Base-by-base conservation (phyloP, 805 yeast species). In the Wickerhamiella bombiphila region DNA sequence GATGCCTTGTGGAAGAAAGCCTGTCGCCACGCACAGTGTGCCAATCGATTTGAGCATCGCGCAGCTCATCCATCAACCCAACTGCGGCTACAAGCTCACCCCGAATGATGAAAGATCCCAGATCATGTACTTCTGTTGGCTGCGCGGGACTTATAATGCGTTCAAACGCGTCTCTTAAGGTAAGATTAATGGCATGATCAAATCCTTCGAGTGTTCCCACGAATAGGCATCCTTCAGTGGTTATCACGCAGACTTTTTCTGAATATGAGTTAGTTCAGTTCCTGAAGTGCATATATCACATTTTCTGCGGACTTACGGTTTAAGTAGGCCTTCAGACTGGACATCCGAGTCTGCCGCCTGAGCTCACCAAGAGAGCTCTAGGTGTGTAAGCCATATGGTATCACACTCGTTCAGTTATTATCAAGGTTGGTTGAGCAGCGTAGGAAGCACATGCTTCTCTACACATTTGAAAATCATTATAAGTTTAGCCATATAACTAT, bases 151-250 rank as follows among this genome's bases (percentile, higher is more conserved):
- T 22, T 2, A 54, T 29, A 7, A 48, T 37, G 5, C 63, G 48
- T 30, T 51, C 56, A 32, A 50, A 38, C 3, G 61, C 41, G 21
- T 49, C 32, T 3, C 53, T 35, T 15, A 59, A 47, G 6, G 55
- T 47, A n/a, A 59, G 26, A 35, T 59, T 59, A 2, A 61, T 57
- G 22, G 59, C 37, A 31, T 56, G 57, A 40, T 59, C 64, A 38
- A 53, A 59, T 21, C 63, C 62, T 21, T 56, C 57, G 17, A 59
- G 51, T 1, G 43, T 42, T 5, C 64, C 64, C 3, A 51, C 49
- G 33, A 53, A 50, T 32, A 41, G 37, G 20, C 52, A 36, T 14
- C 63, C 63, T 32, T 59, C 63, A 2, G 60, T 58, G 14, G 61
- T 54, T 13, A 59, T 45, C 4, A 59, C 49, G 2, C 46, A 36